Conservation (phyloP, 345 rosid species). For the Boechera stricta region DNA sequence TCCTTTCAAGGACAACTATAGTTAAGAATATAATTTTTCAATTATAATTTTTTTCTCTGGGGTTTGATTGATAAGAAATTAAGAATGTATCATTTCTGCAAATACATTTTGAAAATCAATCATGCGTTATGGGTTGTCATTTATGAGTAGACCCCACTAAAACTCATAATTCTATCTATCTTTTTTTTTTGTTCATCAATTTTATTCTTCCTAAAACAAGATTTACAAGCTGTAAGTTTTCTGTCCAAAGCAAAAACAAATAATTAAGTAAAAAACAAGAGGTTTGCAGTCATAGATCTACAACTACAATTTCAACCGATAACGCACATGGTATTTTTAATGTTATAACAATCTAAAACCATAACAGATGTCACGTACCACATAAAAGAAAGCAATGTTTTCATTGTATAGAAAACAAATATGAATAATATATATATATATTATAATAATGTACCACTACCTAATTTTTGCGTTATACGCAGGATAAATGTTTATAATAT, state of each 20-base stretch:
- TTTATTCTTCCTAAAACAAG: background rate
- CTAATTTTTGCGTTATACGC: too few relatives aligned
- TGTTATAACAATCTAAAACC: background rate
- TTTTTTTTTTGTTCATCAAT: background rate
- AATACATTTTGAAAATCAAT: background rate
- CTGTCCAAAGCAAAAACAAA: background rate
- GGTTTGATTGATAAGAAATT: too few relatives aligned
- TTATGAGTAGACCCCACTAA: slow-evolving; percentile 1
- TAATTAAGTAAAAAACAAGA: background rate
- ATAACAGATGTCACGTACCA: background rate
- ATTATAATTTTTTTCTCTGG: too few relatives aligned
- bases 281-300: background rate
- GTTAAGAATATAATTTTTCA: too few relatives aligned
- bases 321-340: slow-evolving; percentile 18
- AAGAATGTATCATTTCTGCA: too few relatives aligned
- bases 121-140: slow-evolving; percentile 31
- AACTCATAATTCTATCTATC: background rate
- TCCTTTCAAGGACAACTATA: background rate
- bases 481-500: too few relatives aligned
- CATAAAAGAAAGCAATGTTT: background rate
- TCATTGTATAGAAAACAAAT: background rate
- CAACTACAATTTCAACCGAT: background rate
- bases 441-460: too few relatives aligned
- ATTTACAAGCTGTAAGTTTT: slow-evolving; percentile 15
- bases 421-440: background rate